Base-by-base conservation (phyloP, 257 asterid species). In the Penstemon davidsonii region DNA sequence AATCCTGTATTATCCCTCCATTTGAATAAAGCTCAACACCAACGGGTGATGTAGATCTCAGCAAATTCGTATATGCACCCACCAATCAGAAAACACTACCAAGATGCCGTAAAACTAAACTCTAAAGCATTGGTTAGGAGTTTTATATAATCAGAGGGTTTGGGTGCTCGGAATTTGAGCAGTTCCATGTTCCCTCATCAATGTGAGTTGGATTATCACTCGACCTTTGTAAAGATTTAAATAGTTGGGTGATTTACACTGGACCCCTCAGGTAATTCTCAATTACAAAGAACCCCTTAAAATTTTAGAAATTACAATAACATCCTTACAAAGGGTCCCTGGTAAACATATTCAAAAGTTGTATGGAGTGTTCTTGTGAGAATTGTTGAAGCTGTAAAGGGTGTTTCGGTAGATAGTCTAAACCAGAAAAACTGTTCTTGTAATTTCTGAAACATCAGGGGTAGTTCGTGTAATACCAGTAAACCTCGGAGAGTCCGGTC, bases 21-120 rank as follows among this genome's bases (percentile, higher is more conserved):
- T 8, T 60, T 43, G 65, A 54, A 65, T 71, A 70, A 58, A 87
- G 91, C 78, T 73, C 81, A 6, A 68, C 69, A 3, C 71, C 63
- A 25, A 25, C 33, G 33, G 2, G 33, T 44, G 67, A 71, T 64
- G 61, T 54, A 69, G 87, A 81, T 73, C 78, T 85, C 67, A 75
- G 75, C 71, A 76, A 78, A 71, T 85, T 81, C 19, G 76, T 61
- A 0, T 87, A 81, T 62, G 75, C 55, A 37, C 91, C 87, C 62
- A 64, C 72, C 13, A 81, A 76, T 37, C 49, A 33, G 76, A 66
- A 66, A 51, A 68, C 77, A 42, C 71, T 75, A 46, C 18, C 83
- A 25, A 55, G 76, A 66, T 52, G 73, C 70, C 81, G 60, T 44
- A 75, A 75, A 73, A 66, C 75, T 79, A 55, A 75, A 67, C 63